These are phyloP conservation scores for Russula sp. DNA, from an alignment of 768 basidiomycete genomes.

Conservation along the genomic window DNA sequence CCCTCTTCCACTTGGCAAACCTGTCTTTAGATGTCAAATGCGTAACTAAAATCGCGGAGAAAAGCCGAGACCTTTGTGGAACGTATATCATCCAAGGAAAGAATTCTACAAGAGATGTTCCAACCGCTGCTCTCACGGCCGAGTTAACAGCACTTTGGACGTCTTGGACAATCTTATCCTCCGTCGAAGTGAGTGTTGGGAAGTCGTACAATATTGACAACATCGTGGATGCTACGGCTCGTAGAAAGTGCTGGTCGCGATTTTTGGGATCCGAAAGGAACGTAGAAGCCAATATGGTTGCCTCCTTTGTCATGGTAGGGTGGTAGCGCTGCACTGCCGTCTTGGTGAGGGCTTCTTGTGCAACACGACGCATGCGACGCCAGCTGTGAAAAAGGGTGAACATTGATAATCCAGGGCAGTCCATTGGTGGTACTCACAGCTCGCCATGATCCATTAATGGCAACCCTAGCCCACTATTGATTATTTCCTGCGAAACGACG, in stretches of 20 bases:
- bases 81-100: neutral
- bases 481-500: too few relatives aligned
- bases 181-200: neutral
- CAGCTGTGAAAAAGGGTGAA: neutral
- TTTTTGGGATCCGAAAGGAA: neutral
- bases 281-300: neutral
- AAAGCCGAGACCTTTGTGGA: neutral
- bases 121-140: neutral
- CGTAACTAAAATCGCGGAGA: neutral
- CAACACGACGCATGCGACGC: neutral
- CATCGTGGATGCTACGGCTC: slow-evolving; percentile 14
- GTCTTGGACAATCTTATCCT: neutral
- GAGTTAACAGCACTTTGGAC: neutral
- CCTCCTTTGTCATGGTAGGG: neutral
- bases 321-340: neutral
- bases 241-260: neutral
- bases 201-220: slow-evolving; percentile 22
- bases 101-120: neutral
- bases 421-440: neutral
- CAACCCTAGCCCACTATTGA: too few relatives aligned
- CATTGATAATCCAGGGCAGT: neutral
- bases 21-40: neutral
- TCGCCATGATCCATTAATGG: too few relatives aligned
- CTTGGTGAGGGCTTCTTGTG: neutral
- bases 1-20: neutral